Evolutionary conservation across 805 yeast species (phyloP), one percentile per base, ranked within the genome.

Genomic region (Candida sanyiensis): DNA sequence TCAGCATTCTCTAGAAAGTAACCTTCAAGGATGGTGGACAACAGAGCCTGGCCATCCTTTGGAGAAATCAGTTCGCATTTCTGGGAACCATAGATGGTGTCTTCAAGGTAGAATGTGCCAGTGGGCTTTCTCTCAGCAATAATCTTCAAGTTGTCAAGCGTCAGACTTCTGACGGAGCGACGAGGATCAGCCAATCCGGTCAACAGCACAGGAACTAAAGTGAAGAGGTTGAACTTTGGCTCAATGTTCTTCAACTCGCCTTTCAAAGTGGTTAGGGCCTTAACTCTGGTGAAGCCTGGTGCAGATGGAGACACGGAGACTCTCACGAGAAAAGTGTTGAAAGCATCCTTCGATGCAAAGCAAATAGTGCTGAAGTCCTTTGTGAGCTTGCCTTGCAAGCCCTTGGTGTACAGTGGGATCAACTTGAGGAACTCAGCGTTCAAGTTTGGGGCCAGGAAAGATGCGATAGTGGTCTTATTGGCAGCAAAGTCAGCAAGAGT

Each of bases 321-420:
- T 56, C 88, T 67, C 10, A 77, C 50, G 28, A 79, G 56, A 52
- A 82, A 83, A 0, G 88, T 72, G n/a, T 77, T 46, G 23, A 67
- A 64, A 2, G 73, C 50, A 43, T 69, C 76, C 2, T 52, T 40
- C 3, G 70, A 56, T 1, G 61, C 49, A 43, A 75, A 72, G 9
- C 59, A 52, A 0, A 57, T 49, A 3, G 59, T 50, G 30, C 58
- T 44, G 36, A 69, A 69, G 33, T 45, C 40, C 1, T 38, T 12
- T 3, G 39, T 21, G 1, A 46, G 32, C 34, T 49, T 44, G 29
- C 40, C 38, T 10, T 58, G 58, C 28, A 77, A 62, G 11, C 80
- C 66, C 40, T 59, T 64, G 27, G 74, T 58, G 50, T 70, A 75
- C 12, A 67, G 44, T 3, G 68, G 58, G 12, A 68, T 55, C 22